These are phyloP conservation scores for Zasmidium citrigriseum DNA, from an alignment of 2,329 filamentous ascomycete species.

Conservation along the genomic window DNA sequence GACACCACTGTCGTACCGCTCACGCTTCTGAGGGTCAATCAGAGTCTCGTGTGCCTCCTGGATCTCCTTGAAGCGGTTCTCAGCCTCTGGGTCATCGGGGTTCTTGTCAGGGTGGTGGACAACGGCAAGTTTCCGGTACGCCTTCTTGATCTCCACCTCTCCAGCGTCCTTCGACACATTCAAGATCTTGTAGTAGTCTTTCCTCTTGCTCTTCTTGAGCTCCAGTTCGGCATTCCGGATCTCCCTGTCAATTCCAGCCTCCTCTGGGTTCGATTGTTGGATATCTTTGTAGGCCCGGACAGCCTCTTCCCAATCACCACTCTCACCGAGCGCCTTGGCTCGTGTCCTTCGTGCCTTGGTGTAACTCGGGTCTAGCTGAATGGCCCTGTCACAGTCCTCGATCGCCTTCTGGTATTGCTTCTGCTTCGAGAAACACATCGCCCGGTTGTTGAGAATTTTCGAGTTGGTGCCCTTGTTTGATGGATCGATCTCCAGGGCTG, in stretches of 20 bases:
- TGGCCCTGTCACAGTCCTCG: conserved; percentile 79
- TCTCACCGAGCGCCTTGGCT: conserved; percentile 82
- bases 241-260: conserved; percentile 78
- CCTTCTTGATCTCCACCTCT: conserved; percentile 89
- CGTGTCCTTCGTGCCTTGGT: conserved; percentile 90
- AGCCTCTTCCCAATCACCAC: conserved; percentile 89
- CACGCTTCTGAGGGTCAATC: conserved; percentile 91
- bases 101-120: conserved; percentile 98
- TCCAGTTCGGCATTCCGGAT: conserved; percentile 89
- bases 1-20: conserved; percentile 87
- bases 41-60: conserved; percentile 95
- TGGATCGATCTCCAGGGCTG: conserved; percentile 82
- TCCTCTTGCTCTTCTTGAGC: conserved; percentile 94
- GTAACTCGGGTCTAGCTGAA: conserved; percentile 81
- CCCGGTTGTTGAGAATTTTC: conserved; percentile 92
- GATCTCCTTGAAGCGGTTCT: conserved; percentile 95
- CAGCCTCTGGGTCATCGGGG: conserved; percentile 78
- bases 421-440: conserved; percentile 77
- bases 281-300: conserved; percentile 86
- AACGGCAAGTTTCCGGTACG: conserved; percentile 92
- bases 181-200: conserved; percentile 99
- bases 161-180: conserved; percentile 81
- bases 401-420: conserved; percentile 84
- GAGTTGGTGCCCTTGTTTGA: conserved; percentile 89
- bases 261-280: conserved; percentile 77